Percentiles rank a stretch among this genome's conserved stretches.
Evolutionary conservation across 2,329 filamentous ascomycete species (phyloP).

Genomic region (Bipolaris bicolor): DNA sequence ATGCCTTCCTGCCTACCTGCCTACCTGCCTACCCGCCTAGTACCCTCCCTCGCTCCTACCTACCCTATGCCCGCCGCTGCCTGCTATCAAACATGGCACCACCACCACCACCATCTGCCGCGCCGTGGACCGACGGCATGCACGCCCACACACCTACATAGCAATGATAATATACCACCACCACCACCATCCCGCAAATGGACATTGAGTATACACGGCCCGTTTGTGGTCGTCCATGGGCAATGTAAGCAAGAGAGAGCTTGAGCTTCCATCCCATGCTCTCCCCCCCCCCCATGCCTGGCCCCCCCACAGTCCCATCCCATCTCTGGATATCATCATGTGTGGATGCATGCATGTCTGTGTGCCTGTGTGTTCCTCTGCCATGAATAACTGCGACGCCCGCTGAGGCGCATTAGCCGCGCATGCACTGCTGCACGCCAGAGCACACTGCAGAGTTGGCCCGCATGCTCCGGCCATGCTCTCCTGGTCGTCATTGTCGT

Average conservation of each 20-base stretch:
- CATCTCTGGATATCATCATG: not conserved
- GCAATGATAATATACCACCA: no score
- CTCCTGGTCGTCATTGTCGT: no score
- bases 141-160: no score
- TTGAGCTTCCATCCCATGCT: no score
- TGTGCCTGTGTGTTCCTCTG: slow-evolving; percentile 1
- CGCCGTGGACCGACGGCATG: no score
- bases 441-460: not conserved
- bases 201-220: not conserved
- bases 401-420: slow-evolving; percentile 22
- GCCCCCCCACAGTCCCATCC: no score
- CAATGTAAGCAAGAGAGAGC: no score
- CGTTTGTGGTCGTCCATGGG: not conserved
- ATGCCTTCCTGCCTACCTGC: not conserved
- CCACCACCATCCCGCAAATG: no score
- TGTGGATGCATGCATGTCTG: not conserved
- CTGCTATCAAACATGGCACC: slow-evolving; percentile 19
- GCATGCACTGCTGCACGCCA: not conserved
- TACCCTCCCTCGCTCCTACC: no score
- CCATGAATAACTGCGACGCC: slow-evolving; percentile 23
- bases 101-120: not conserved
- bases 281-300: not conserved
- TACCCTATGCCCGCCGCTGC: slow-evolving; percentile 4
- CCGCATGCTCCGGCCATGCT: no score
- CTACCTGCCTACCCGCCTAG: not conserved